These are phyloP conservation scores for Blastocystis sp. DNA, from an alignment of 352 stramenopile species.

Conservation along the genomic window DNA sequence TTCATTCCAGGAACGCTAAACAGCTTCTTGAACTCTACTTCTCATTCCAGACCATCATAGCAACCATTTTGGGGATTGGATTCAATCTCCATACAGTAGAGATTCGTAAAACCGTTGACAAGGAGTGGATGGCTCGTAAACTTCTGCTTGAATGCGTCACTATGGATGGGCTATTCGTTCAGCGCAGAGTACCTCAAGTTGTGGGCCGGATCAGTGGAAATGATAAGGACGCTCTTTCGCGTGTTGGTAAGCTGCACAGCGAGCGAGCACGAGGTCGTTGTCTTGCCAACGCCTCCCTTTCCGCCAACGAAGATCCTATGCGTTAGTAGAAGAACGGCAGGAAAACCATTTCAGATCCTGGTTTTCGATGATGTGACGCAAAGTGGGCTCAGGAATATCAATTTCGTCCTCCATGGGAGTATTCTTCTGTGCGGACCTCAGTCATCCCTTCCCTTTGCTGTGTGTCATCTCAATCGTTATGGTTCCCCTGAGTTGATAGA, in stretches of 20 bases:
- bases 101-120: constrained; percentile 94
- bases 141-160: constrained; percentile 97
- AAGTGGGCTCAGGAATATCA: constrained; percentile 63
- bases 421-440: neutral
- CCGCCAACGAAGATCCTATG: constrained; percentile 88
- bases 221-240: constrained; percentile 91
- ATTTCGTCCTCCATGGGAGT: constrained; percentile 46
- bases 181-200: constrained; percentile 83
- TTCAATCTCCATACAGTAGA: constrained; percentile 98
- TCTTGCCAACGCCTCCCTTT: constrained; percentile 91
- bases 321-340: neutral
- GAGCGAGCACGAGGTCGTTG: constrained; percentile 95
- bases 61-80: constrained; percentile 72
- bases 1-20: constrained; percentile 18
- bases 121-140: constrained; percentile 93
- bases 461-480: too few relatives aligned
- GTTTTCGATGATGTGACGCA: constrained; percentile 56
- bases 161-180: constrained; percentile 71
- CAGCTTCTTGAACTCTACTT: constrained; percentile 57
- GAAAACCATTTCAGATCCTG: constrained; percentile 46
- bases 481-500: too few relatives aligned
- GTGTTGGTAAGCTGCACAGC: constrained; percentile 85
- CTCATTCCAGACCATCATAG: neutral
- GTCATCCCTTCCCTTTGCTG: too few relatives aligned
- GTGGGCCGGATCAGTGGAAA: constrained; percentile 98